Percentiles rank a stretch among this genome's conserved stretches.
These are phyloP conservation scores for Epichloe elymi DNA, from an alignment of 2,329 filamentous ascomycete species.

Conservation along the genomic window DNA sequence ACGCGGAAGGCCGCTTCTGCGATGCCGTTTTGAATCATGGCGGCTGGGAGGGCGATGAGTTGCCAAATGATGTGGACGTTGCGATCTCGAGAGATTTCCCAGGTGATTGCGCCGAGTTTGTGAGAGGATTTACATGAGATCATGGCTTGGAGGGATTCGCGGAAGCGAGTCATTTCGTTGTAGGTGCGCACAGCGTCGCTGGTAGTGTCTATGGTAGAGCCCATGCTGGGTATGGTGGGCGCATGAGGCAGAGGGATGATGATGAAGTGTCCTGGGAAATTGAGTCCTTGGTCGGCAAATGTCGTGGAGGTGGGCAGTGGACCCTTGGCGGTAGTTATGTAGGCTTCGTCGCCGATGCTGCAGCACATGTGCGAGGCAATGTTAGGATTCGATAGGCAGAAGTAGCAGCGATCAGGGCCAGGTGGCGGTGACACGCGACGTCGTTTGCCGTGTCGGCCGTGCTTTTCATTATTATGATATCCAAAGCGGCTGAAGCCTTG, in stretches of 20 bases:
- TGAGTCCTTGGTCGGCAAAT: constrained; percentile 50
- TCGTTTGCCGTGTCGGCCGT: constrained; percentile 32
- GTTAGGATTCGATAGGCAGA: constrained; percentile 81
- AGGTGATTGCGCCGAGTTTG: constrained; percentile 71
- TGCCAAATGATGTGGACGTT: constrained; percentile 94
- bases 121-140: constrained; percentile 40
- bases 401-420: constrained; percentile 76
- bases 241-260: constrained; percentile 81
- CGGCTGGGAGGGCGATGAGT: constrained; percentile 61
- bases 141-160: constrained; percentile 66
- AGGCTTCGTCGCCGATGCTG: constrained; percentile 75
- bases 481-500: constrained; percentile 40
- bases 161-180: constrained; percentile 74
- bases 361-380: constrained; percentile 79
- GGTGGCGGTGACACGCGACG: constrained; percentile 41
- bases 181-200: constrained; percentile 48
- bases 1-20: constrained; percentile 84
- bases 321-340: constrained; percentile 85
- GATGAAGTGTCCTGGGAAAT: constrained; percentile 74
- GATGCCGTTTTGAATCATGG: constrained; percentile 56
- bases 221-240: constrained; percentile 58
- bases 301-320: constrained; percentile 62
- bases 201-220: constrained; percentile 35
- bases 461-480: constrained; percentile 29
- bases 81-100: constrained; percentile 72